phyloP scores from a whole-genome alignment of 495 filamentous ascomycete genomes.

The Aspergillus saccharolyticus region DNA sequence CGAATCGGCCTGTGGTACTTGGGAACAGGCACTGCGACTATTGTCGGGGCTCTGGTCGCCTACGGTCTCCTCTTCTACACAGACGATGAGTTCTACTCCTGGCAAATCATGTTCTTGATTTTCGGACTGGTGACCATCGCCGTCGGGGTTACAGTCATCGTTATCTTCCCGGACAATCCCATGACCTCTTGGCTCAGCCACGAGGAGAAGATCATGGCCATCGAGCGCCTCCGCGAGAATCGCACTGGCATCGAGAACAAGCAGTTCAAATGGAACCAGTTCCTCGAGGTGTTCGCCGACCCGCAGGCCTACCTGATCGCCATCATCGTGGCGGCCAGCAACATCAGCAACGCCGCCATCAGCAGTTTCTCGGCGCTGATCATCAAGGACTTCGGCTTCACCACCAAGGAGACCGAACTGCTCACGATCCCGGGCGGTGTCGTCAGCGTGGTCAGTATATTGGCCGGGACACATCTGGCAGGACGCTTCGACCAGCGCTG shows the following conservation, averaged over 20 bases:
- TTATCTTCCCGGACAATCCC: slow-evolving; percentile 48
- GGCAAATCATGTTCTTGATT: slow-evolving; percentile 40
- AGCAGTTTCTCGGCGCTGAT: slow-evolving; percentile 37
- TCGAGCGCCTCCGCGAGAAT: slow-evolving; percentile 51
- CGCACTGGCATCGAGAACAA: slow-evolving; percentile 20
- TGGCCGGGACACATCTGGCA: slow-evolving; percentile 41
- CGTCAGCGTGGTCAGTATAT: slow-evolving; percentile 51
- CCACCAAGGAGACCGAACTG: slow-evolving; percentile 49
- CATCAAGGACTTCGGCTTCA: slow-evolving; percentile 55
- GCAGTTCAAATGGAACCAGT: slow-evolving; percentile 48
- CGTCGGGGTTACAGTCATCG: slow-evolving; percentile 27
- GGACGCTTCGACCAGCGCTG: slow-evolving; percentile 45
- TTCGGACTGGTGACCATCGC: slow-evolving; percentile 35
- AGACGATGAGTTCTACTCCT: slow-evolving; percentile 25
- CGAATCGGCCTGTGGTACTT: slow-evolving; percentile 62
- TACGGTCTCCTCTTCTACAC: slow-evolving; percentile 33
- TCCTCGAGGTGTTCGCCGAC: slow-evolving; percentile 30
- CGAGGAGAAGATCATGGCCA: slow-evolving; percentile 44
- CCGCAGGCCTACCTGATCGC: slow-evolving; percentile 31
- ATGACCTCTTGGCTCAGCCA: slow-evolving; percentile 41
- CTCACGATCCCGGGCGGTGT: slow-evolving; percentile 61
- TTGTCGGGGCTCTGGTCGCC: slow-evolving; percentile 55
- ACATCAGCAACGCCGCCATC: slow-evolving; percentile 43
- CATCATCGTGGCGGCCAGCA: slow-evolving; percentile 38
- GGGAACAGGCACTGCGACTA: slow-evolving; percentile 59